Evolutionary conservation across 805 yeast species (phyloP).

Genomic region (Cyberlindnera mississippiensis): DNA sequence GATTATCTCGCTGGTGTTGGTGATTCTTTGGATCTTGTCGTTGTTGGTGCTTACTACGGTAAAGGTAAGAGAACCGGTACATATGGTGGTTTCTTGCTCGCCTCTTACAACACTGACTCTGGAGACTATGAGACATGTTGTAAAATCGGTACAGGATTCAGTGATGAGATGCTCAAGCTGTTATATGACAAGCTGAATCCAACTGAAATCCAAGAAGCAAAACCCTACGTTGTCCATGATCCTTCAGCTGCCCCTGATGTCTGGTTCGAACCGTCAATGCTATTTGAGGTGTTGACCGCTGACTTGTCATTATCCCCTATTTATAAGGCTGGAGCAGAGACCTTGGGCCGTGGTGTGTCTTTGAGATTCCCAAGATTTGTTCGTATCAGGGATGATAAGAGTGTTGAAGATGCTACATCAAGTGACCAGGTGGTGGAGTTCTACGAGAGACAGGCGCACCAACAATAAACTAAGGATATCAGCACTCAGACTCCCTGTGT

Average conservation of each 20-base stretch:
- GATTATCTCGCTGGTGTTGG: constrained; percentile 95
- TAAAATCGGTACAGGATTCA: constrained; percentile 96
- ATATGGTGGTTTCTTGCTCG: constrained; percentile 91
- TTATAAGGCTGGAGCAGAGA: constrained; percentile 76
- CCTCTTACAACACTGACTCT: constrained; percentile 83
- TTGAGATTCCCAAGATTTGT: constrained; percentile 85
- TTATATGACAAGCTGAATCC: constrained; percentile 61
- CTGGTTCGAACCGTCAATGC: constrained; percentile 84
- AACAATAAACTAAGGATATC: constrained; percentile 9
- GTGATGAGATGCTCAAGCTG: constrained; percentile 71
- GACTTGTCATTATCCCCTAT: constrained; percentile 86
- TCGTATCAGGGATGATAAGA: constrained; percentile 81
- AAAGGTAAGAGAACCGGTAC: constrained; percentile 92
- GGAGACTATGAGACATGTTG: constrained; percentile 95
- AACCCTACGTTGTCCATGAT: constrained; percentile 65
- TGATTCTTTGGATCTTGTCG: constrained; percentile 90
- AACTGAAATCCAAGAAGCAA: constrained; percentile 61
- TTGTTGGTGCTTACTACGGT: constrained; percentile 91
- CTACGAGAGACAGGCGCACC: constrained; percentile 61
- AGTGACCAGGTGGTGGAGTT: constrained; percentile 82
- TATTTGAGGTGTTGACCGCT: constrained; percentile 89
- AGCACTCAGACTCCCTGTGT: too few species aligned
- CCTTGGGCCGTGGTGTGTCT: constrained; percentile 79
- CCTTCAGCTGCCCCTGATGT: constrained; percentile 80
- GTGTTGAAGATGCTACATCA: constrained; percentile 80